phyloP scores from a whole-genome alignment of 192 early-diverging fungal species.

The Mortierella alpina region DNA sequence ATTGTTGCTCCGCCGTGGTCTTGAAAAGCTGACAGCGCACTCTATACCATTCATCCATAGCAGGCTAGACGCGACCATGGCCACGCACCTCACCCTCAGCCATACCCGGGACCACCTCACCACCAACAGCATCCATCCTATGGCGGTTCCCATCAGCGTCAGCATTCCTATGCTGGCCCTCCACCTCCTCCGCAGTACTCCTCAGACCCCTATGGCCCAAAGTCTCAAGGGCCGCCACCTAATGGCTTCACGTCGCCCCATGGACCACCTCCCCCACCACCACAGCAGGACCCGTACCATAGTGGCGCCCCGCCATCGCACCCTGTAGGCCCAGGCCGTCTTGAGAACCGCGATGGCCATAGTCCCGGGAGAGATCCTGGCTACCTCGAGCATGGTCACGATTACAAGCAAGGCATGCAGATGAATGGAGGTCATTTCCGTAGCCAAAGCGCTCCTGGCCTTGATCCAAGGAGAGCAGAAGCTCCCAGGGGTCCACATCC shows the following conservation, averaged over 20 bases:
- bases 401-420: conserved; percentile 14
- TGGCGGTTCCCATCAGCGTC: conserved; percentile 32
- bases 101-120: conserved; percentile 23
- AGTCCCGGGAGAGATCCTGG: conserved; percentile 11
- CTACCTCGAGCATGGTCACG: conserved; percentile 21
- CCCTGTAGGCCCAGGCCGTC: conserved; percentile 2
- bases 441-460: conserved; percentile 50
- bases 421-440: conserved; percentile 41
- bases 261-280: neutral
- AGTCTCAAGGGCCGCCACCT: conserved; percentile 9
- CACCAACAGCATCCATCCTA: conserved; percentile 19
- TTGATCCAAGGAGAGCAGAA: conserved; percentile 36
- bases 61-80: conserved; percentile 16
- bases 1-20: neutral
- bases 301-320: conserved; percentile 1
- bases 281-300: conserved; percentile 11
- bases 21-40: neutral
- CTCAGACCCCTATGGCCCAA: conserved; percentile 26
- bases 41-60: conserved; percentile 12
- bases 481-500: conserved; percentile 21
- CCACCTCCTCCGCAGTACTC: conserved; percentile 23
- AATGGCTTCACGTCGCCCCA: conserved; percentile 16
- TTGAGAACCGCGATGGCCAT: conserved; percentile 4
- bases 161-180: conserved; percentile 36
- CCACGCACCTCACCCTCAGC: conserved; percentile 17